phyloP scores from a whole-genome alignment of 1,284 basidiomycete species.

The Coniophora puteana region DNA sequence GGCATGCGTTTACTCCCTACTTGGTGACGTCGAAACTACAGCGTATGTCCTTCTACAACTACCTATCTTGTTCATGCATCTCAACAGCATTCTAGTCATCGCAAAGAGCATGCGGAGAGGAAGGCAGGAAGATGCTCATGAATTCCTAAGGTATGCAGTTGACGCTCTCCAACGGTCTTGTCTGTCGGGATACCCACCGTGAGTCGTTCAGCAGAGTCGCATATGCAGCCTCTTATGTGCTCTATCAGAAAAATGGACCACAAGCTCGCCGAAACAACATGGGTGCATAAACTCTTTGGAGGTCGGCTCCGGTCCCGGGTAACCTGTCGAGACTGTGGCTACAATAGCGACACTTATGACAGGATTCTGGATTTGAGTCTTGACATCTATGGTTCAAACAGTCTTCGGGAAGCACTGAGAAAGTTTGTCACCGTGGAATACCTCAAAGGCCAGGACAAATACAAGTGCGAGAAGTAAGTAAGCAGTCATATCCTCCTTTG shows the following conservation, averaged over 20 bases:
- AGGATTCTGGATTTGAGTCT: constrained; percentile 91
- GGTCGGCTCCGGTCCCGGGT: constrained; percentile 92
- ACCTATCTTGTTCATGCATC: constrained; percentile 6
- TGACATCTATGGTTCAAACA: constrained; percentile 70
- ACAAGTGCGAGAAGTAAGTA: constrained; percentile 94
- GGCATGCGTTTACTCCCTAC: constrained; percentile 54
- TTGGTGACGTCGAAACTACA: constrained; percentile 65
- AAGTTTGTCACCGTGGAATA: constrained; percentile 84
- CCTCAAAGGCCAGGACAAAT: constrained; percentile 91
- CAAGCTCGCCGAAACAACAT: constrained; percentile 84
- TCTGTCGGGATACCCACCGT: constrained; percentile 71
- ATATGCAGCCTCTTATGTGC: constrained; percentile 9
- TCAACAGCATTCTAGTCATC: constrained; percentile 55
- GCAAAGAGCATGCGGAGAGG: constrained; percentile 89
- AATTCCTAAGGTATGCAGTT: constrained; percentile 93
- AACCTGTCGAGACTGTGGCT: constrained; percentile 77
- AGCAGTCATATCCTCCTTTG: neutral
- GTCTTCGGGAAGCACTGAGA: constrained; percentile 73
- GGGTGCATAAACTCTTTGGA: constrained; percentile 94
- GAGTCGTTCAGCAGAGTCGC: constrained; percentile 26
- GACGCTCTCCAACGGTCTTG: constrained; percentile 90
- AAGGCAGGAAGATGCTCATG: constrained; percentile 98
- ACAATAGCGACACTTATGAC: constrained; percentile 97
- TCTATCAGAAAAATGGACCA: constrained; percentile 68
- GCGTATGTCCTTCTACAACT: constrained; percentile 41